These are phyloP conservation scores for Fagus sylvatica DNA, from an alignment of 306 rosid genomes.

Conservation along the genomic window DNA sequence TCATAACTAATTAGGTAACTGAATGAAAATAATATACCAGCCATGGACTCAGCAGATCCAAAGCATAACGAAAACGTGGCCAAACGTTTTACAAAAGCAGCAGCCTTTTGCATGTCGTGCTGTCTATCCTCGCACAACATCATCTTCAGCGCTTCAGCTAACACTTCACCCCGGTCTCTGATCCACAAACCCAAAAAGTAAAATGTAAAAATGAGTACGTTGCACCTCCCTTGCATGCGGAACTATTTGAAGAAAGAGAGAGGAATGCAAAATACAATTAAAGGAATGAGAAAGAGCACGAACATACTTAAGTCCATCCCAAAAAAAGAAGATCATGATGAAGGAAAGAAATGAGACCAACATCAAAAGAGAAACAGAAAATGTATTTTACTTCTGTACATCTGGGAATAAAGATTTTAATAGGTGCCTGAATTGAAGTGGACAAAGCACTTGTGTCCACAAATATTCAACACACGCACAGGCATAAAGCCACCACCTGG, in stretches of 20 bases:
- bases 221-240: slow-evolving; percentile 5
- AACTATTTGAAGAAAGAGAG: background rate
- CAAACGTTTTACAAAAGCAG: slow-evolving; percentile 91
- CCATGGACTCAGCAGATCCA: slow-evolving; percentile 88
- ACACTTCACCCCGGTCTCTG: slow-evolving; percentile 88
- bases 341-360: slow-evolving; percentile 1
- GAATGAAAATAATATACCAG: slow-evolving; percentile 55
- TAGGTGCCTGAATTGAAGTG: background rate
- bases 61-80: slow-evolving; percentile 68
- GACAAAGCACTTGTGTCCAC: background rate
- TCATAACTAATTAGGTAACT: background rate
- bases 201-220: slow-evolving; percentile 2
- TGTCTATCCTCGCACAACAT: slow-evolving; percentile 97
- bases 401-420: background rate
- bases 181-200: slow-evolving; percentile 18
- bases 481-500: no score
- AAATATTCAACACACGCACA: background rate
- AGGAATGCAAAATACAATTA: background rate
- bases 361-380: background rate
- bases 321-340: background rate
- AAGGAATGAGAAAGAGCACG: background rate
- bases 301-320: background rate
- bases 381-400: background rate
- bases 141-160: slow-evolving; percentile 90
- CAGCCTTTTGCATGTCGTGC: slow-evolving; percentile 98